These are phyloP conservation scores for Millerago galiae DNA, from an alignment of 805 yeast genomes.

Conservation along the genomic window DNA sequence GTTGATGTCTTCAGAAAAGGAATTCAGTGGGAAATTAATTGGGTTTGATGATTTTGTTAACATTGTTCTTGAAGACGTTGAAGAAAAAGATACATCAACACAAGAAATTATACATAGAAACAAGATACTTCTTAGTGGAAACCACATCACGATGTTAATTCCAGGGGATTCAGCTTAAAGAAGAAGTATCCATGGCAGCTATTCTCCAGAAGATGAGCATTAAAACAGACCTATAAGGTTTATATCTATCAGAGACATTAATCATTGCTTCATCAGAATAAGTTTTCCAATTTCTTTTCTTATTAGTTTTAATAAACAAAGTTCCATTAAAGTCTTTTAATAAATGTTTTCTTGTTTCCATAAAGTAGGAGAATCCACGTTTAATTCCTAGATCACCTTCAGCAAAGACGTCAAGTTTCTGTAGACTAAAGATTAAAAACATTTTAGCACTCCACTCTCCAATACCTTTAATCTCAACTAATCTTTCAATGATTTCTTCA, in stretches of 20 bases:
- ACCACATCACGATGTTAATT: conserved; percentile 63
- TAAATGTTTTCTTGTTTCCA: conserved; percentile 46
- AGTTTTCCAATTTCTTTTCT: conserved; percentile 59
- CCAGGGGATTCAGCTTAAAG: conserved; percentile 36
- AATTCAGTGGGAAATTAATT: conserved; percentile 79
- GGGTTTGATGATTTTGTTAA: conserved; percentile 97
- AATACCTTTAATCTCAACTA: conserved; percentile 58
- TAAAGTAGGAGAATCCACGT: conserved; percentile 66
- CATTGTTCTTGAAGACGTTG: conserved; percentile 78
- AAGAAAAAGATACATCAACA: conserved; percentile 46
- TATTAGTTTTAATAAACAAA: conserved; percentile 28
- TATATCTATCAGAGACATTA: conserved; percentile 48
- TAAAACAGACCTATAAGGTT: conserved; percentile 61
- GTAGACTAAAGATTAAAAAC: conserved; percentile 70
- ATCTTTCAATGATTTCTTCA: conserved; percentile 41
- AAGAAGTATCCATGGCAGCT: conserved; percentile 1
- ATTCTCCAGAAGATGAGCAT: conserved; percentile 74
- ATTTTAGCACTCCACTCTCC: conserved; percentile 88
- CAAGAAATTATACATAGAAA: conserved; percentile 41
- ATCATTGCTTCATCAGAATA: conserved; percentile 53
- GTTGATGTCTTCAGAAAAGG: conserved; percentile 53
- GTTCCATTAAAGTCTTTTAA: conserved; percentile 37
- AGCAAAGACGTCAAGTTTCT: conserved; percentile 65
- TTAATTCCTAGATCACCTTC: conserved; percentile 80
- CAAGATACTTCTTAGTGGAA: conserved; percentile 65